phyloP scores from a whole-genome alignment of 2,329 filamentous ascomycete species.

The Dissoconium aciculare region DNA sequence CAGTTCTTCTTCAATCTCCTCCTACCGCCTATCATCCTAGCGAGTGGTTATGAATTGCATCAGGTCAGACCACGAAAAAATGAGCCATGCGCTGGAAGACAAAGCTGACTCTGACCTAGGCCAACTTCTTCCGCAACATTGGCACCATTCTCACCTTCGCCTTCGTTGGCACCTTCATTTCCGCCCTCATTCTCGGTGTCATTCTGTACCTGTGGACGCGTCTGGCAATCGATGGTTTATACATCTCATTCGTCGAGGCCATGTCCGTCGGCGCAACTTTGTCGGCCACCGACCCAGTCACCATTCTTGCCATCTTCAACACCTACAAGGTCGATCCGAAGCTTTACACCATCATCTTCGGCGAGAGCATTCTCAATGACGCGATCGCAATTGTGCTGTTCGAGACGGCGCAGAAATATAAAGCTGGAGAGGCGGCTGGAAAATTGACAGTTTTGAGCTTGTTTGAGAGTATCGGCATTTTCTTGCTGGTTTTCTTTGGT shows the following conservation, averaged over 20 bases:
- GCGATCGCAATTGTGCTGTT: slow-evolving; percentile 97
- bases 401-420: slow-evolving; percentile 90
- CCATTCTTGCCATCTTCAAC: slow-evolving; percentile 96
- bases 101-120: slow-evolving; percentile 27
- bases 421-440: slow-evolving; percentile 52
- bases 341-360: slow-evolving; percentile 96
- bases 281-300: slow-evolving; percentile 93
- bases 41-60: slow-evolving; percentile 91
- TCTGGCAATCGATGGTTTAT: slow-evolving; percentile 69
- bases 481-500: slow-evolving; percentile 90
- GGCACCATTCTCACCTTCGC: slow-evolving; percentile 95
- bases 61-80: slow-evolving; percentile 36
- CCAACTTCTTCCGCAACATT: slow-evolving; percentile 98
- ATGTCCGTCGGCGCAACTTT: slow-evolving; percentile 93
- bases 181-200: slow-evolving; percentile 80
- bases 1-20: slow-evolving; percentile 99
- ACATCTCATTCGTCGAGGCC: slow-evolving; percentile 84
- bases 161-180: slow-evolving; percentile 93
- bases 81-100: not conserved
- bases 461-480: slow-evolving; percentile 83
- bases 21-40: slow-evolving; percentile 94
- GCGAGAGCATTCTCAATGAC: slow-evolving; percentile 95
- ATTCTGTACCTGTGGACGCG: slow-evolving; percentile 81
- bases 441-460: slow-evolving; percentile 66
- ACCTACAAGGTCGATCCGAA: slow-evolving; percentile 98